phyloP scores from a whole-genome alignment of 2,329 filamentous ascomycete species.

The Fusarium sp. region DNA sequence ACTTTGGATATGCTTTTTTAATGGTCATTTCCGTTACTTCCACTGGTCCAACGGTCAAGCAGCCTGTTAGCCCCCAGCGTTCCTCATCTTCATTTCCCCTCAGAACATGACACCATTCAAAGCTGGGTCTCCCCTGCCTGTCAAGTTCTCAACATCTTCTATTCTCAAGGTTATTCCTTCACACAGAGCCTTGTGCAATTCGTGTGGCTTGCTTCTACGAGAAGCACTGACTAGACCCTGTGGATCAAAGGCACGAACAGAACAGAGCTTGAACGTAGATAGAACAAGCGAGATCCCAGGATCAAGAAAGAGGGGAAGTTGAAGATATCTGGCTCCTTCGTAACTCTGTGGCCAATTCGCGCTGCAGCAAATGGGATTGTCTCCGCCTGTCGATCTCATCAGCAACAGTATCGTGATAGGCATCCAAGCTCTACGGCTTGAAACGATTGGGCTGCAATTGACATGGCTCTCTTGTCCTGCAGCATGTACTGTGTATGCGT shows the following conservation, averaged over 20 bases:
- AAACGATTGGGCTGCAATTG: conserved; percentile 11
- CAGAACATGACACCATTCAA: conserved; percentile 3
- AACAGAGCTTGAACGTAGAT: not conserved
- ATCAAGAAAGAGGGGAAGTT: conserved; percentile 7
- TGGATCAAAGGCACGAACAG: conserved; percentile 5
- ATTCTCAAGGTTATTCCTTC: conserved; percentile 2
- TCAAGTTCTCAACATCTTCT: conserved; percentile 12
- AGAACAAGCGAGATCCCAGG: not conserved
- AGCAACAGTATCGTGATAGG: conserved; percentile 7
- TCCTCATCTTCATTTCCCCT: conserved; percentile 3
- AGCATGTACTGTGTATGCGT: not conserved
- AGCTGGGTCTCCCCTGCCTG: conserved; percentile 40
- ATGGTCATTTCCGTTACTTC: not conserved
- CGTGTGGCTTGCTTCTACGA: conserved; percentile 2
- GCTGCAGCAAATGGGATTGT: conserved; percentile 10
- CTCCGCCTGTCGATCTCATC: conserved; percentile 35
- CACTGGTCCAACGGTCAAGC: not conserved
- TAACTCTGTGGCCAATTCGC: conserved; percentile 21
- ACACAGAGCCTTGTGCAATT: not conserved
- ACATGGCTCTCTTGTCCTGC: not conserved
- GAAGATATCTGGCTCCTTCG: conserved; percentile 6
- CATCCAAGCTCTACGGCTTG: conserved; percentile 8
- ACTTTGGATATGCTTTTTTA: not conserved
- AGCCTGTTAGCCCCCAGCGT: not conserved
- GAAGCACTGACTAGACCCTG: conserved; percentile 36